A percentile compares a stretch with the other conserved stretches of the same genome.
These are phyloP conservation scores for Fusarium lateritium DNA, from an alignment of 2,329 filamentous ascomycete species.

Conservation along the genomic window DNA sequence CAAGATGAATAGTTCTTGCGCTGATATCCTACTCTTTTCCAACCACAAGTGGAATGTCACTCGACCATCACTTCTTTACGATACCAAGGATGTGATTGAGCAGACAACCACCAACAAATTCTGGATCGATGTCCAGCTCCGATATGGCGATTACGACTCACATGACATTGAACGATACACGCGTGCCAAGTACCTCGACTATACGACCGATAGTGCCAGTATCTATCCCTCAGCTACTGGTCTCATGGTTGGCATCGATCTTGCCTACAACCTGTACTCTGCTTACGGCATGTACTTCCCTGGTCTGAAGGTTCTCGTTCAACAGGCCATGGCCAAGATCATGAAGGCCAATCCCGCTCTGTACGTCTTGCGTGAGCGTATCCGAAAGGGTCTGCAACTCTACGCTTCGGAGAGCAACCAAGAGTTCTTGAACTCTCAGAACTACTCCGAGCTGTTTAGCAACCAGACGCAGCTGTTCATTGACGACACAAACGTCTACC, in stretches of 20 bases:
- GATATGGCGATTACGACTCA: constrained; percentile 98
- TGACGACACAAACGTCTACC: constrained; percentile 98
- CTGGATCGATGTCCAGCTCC: constrained; percentile 96
- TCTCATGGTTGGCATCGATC: constrained; percentile 96
- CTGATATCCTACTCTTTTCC: constrained; percentile 95
- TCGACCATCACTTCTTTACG: constrained; percentile 90
- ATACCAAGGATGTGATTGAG: constrained; percentile 96
- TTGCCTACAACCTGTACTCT: constrained; percentile 98
- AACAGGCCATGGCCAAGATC: constrained; percentile 99
- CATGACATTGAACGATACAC: constrained; percentile 99
- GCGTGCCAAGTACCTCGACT: constrained; percentile 97
- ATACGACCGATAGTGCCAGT: constrained; percentile 98
- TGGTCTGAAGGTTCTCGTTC: constrained; percentile 92
- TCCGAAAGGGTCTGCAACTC: constrained; percentile 96
- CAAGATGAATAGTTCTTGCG: constrained; percentile 99
- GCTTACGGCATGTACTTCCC: constrained; percentile 99
- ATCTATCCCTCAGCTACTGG: constrained; percentile 98
- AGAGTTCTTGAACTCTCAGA: constrained; percentile 99
- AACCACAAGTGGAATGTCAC: constrained; percentile 99
- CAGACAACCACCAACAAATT: constrained; percentile 98
- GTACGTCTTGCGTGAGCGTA: constrained; percentile 97
- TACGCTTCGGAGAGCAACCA: constrained; percentile 99
- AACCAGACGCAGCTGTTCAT: constrained; percentile 99
- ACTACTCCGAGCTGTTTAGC: constrained; percentile 99
- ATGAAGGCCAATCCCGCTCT: constrained; percentile 99